Evolutionary conservation across 495 filamentous ascomycete species (phyloP).

Genomic region (Neurospora discreta): DNA sequence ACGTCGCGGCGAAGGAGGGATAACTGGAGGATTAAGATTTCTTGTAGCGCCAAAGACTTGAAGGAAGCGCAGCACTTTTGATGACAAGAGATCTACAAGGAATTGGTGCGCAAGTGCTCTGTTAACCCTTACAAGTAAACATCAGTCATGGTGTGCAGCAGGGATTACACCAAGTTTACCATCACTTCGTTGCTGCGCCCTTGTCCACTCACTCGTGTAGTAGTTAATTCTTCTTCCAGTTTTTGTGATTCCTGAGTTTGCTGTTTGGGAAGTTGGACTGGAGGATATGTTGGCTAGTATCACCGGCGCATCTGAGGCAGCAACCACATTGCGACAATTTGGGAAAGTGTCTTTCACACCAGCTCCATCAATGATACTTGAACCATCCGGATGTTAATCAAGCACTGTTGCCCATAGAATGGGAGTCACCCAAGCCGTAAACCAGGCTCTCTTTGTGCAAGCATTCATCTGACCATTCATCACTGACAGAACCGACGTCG

Average conservation of each 20-base stretch:
- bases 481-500: background rate
- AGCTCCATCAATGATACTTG: background rate
- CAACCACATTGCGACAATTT: background rate
- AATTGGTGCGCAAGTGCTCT: background rate
- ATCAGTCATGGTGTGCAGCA: background rate
- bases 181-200: background rate
- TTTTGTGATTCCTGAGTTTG: background rate
- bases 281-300: background rate
- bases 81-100: too few relatives aligned
- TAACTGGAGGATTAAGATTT: too few relatives aligned
- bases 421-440: too few relatives aligned
- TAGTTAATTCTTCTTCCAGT: background rate
- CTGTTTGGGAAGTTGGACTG: background rate
- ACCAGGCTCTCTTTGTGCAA: background rate
- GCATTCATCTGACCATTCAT: background rate
- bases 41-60: too few relatives aligned
- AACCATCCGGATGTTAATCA: background rate
- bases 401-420: background rate
- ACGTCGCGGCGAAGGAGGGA: too few relatives aligned
- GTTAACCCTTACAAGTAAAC: background rate
- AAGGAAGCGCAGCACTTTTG: too few relatives aligned
- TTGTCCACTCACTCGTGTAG: background rate
- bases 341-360: background rate
- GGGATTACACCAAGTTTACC: background rate
- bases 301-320: background rate